Evolutionary conservation across 108 stramenopile species (phyloP).

Genomic region (Seminavis robusta): DNA sequence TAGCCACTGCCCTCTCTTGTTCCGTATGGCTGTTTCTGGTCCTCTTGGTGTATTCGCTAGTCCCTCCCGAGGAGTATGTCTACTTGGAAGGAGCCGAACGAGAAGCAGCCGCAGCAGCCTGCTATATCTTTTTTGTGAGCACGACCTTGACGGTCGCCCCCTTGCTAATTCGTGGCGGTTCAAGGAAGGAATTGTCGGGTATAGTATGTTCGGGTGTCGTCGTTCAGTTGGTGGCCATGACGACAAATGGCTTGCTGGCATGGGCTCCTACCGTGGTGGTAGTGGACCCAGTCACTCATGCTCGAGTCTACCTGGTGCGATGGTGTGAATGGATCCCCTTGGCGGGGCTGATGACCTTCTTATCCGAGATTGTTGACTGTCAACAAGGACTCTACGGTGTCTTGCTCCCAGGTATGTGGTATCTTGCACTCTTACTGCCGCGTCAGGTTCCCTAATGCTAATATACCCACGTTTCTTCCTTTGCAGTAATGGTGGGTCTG

Average conservation of each 20-base stretch:
- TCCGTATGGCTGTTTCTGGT: slow-evolving; percentile 6
- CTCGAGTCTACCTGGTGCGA: slow-evolving; percentile 43
- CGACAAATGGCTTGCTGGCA: slow-evolving; percentile 32
- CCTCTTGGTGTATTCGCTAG: not conserved
- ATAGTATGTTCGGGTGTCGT: too few relatives aligned
- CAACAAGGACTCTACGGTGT: too few relatives aligned
- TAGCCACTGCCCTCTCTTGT: not conserved
- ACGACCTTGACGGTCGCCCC: too few relatives aligned
- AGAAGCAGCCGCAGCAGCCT: not conserved
- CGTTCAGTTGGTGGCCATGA: slow-evolving; percentile 36
- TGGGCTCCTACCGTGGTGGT: slow-evolving; percentile 39
- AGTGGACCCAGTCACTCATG: slow-evolving; percentile 34
- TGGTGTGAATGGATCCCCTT: slow-evolving; percentile 71
- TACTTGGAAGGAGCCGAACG: slow-evolving; percentile 5
- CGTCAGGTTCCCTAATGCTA: too few relatives aligned
- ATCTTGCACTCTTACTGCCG: too few relatives aligned
- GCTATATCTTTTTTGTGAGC: not conserved
- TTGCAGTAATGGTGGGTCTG: too few relatives aligned
- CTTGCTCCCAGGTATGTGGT: too few relatives aligned
- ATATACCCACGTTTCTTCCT: too few relatives aligned
- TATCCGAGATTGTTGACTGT: slow-evolving; percentile 41
- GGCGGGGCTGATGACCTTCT: slow-evolving; percentile 60
- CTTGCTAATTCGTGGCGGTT: too few relatives aligned
- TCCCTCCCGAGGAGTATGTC: not conserved
- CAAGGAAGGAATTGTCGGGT: too few relatives aligned